Evolutionary conservation across 805 yeast genomes (phyloP).

Genomic region (Candida pseudoglaebosa): DNA sequence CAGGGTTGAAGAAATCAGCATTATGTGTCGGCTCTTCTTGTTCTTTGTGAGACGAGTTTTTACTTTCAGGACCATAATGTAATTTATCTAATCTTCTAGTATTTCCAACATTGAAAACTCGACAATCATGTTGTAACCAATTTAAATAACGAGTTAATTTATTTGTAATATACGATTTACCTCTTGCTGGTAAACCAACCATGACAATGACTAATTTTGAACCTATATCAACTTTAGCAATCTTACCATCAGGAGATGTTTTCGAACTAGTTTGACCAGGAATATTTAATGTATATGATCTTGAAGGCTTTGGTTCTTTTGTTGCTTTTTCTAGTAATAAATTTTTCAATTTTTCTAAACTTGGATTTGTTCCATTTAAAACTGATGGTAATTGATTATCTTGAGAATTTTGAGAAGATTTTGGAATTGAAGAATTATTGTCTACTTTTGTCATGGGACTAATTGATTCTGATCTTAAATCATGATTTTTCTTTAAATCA

Average conservation of each 20-base stretch:
- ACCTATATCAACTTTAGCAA: slow-evolving; percentile 65
- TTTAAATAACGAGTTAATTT: slow-evolving; percentile 85
- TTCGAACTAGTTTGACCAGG: slow-evolving; percentile 88
- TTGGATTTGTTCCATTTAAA: slow-evolving; percentile 37
- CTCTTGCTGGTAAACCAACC: slow-evolving; percentile 93
- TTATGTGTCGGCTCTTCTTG: slow-evolving; percentile 44
- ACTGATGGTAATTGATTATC: slow-evolving; percentile 30
- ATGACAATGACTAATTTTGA: slow-evolving; percentile 86
- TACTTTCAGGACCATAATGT: slow-evolving; percentile 61
- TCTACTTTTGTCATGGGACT: slow-evolving; percentile 11
- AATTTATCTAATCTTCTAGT: slow-evolving; percentile 76
- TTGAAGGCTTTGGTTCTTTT: slow-evolving; percentile 29
- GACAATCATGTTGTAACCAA: slow-evolving; percentile 89
- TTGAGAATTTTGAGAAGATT: no score
- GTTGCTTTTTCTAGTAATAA: slow-evolving; percentile 26
- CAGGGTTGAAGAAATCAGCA: slow-evolving; percentile 85
- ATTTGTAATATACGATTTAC: slow-evolving; percentile 90
- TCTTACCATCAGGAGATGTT: slow-evolving; percentile 70
- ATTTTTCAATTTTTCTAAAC: slow-evolving; percentile 35
- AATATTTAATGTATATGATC: slow-evolving; percentile 83
- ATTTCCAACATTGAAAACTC: slow-evolving; percentile 93
- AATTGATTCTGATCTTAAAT: slow-evolving; percentile 9
- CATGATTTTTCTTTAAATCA: slow-evolving; percentile 19
- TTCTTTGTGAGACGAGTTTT: slow-evolving; percentile 50
- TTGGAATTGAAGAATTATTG: background rate